Base-by-base conservation (phyloP, 2,329 filamentous ascomycete genomes). In the Cytospora paraplurivora region DNA sequence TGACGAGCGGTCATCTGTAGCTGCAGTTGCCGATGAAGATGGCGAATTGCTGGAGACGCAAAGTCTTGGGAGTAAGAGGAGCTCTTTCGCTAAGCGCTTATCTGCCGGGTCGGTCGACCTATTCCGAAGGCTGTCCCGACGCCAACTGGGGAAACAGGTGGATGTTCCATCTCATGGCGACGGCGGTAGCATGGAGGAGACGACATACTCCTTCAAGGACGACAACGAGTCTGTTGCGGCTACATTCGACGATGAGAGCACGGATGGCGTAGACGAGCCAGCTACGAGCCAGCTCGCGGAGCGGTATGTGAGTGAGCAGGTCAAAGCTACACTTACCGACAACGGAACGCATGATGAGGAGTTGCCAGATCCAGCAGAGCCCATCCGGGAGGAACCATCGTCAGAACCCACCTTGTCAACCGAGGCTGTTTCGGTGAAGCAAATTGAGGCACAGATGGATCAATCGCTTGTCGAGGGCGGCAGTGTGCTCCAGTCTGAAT, bases 11-110 rank as follows among this genome's bases (percentile, higher is more conserved):
- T 92, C 88, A 2, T 91, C 90, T 1, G 80, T 91, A 21, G 91
- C 88, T 3, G 90, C 90, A 0, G 82, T 89, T 69, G 88, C 88
- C 17, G 88, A 89, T 62, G 78, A 81, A 37, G 82, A 87, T 34
- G 81, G 81, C 12, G 81, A 82, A n/a, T 70, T 74, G 12, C 65
- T 59, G 51, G 72, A 67, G 54, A 51, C 49, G 37, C 54, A 50
- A 37, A 68, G 61, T 56, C 67, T 52, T 62, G 66, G 66, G 34
- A 70, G 67, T 68, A 75, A 72, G 59, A 74, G 76, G 27, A 70
- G 71, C 15, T 80, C 81, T 4, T 67, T 81, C 19, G 79, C 78
- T 5, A 81, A 81, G 56, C 78, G 80, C 19, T 71, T 85, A 2
- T 86, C 85, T 1, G 76, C 74, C 13, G 75, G 77, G 56, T 84